A percentile compares a stretch with the other conserved stretches of the same genome.
These are phyloP conservation scores for Capronia coronata DNA, from an alignment of 2,329 filamentous ascomycete species.

Conservation along the genomic window DNA sequence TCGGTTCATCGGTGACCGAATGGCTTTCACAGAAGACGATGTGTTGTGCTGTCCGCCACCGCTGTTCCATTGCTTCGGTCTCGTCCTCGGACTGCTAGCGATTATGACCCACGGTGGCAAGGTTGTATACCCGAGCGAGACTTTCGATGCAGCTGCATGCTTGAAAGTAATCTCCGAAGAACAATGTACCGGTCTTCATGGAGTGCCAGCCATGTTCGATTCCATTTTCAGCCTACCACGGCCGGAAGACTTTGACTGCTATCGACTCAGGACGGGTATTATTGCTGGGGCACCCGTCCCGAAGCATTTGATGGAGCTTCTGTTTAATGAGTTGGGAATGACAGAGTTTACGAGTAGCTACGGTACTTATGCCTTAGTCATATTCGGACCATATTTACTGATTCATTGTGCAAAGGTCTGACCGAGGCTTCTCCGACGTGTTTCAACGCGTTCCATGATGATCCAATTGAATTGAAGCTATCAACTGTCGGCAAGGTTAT, in stretches of 20 bases:
- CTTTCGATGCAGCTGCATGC: slow-evolving; percentile 63
- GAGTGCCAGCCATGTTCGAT: slow-evolving; percentile 80
- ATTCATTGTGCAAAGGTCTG: slow-evolving; percentile 44
- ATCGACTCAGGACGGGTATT: slow-evolving; percentile 64
- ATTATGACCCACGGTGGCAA: slow-evolving; percentile 67
- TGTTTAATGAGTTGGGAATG: slow-evolving; percentile 68
- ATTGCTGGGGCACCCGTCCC: slow-evolving; percentile 74
- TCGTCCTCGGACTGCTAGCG: slow-evolving; percentile 68
- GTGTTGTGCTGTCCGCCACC: slow-evolving; percentile 75
- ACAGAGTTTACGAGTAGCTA: slow-evolving; percentile 65
- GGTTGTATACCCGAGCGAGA: slow-evolving; percentile 68
- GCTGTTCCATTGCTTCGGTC: slow-evolving; percentile 78
- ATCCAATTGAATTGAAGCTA: slow-evolving; percentile 59
- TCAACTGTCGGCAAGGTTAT: slow-evolving; percentile 69
- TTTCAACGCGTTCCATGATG: slow-evolving; percentile 72
- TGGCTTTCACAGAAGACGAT: slow-evolving; percentile 61
- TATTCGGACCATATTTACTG: not conserved
- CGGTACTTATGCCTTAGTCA: slow-evolving; percentile 27
- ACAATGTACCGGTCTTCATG: slow-evolving; percentile 67
- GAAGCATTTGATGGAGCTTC: slow-evolving; percentile 64
- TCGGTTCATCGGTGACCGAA: slow-evolving; percentile 65
- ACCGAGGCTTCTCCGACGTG: slow-evolving; percentile 75
- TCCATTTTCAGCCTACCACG: slow-evolving; percentile 50
- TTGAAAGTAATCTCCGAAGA: slow-evolving; percentile 61
- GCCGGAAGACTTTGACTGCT: slow-evolving; percentile 43